Conservation (phyloP, 805 yeast genomes). For the Saccharomyces kudriavzevii region DNA sequence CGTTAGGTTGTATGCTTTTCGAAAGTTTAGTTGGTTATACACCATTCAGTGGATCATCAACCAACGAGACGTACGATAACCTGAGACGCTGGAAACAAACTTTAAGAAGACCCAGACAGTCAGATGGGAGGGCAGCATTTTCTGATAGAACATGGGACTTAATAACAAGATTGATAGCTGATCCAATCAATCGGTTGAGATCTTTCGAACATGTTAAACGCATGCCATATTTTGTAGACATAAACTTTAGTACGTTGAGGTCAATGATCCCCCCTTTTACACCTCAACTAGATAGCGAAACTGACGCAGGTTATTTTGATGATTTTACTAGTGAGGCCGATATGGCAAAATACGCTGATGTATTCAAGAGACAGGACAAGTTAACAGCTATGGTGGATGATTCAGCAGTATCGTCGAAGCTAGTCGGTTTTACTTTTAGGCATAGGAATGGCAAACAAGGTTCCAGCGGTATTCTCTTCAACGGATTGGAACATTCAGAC, state of each 20-base stretch:
- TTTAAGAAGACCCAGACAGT: conserved; percentile 81
- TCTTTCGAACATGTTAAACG: conserved; percentile 73
- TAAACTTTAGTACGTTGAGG: conserved; percentile 68
- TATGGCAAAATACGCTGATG: conserved; percentile 96
- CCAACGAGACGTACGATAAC: conserved; percentile 91
- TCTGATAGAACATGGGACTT: conserved; percentile 95
- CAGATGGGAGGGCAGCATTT: conserved; percentile 84
- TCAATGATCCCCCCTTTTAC: conserved; percentile 82
- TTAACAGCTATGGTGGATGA: conserved; percentile 59
- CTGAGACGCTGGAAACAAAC: conserved; percentile 88
- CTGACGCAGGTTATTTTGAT: conserved; percentile 97
- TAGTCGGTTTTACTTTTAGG: conserved; percentile 93
- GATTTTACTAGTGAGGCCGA: conserved; percentile 94
- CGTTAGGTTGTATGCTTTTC: conserved; percentile 92
- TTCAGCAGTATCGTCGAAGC: conserved; percentile 55
- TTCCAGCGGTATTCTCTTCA: conserved; percentile 30
- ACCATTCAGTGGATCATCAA: conserved; percentile 88
- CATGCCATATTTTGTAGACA: conserved; percentile 76
- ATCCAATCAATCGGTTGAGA: conserved; percentile 65
- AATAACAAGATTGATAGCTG: conserved; percentile 69
- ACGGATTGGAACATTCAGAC: conserved; percentile 31
- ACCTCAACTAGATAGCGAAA: conserved; percentile 93
- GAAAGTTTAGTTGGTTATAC: conserved; percentile 96
- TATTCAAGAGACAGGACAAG: conserved; percentile 83
- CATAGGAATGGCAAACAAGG: conserved; percentile 48